Base-by-base conservation (phyloP, 768 basidiomycete species). In the Pulveroboletus sp. region DNA sequence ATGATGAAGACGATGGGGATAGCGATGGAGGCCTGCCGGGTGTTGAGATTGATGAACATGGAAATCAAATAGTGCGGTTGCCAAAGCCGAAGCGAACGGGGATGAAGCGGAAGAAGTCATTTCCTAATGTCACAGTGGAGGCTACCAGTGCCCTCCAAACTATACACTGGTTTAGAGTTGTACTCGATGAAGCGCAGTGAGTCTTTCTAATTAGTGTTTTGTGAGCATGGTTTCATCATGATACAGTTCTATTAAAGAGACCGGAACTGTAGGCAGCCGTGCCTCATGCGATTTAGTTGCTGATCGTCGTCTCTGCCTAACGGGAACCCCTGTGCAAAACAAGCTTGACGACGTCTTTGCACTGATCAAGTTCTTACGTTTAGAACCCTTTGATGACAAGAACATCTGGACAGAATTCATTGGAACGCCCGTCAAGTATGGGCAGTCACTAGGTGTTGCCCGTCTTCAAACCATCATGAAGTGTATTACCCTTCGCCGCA, bases 321-420 rank as follows among this genome's bases (percentile, higher is more conserved):
- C 94, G n/a, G 97, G 97, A 47, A 99, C 97, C 8, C 97, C 97
- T 1, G 93, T 99, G 32, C 97, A 99, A 72, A 99, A 99, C 76
- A 97, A 95, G 69, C 81, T 98, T 44, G 97, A 98, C 70, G 97
- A 99, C 63, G 87, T 99, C 42, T 98, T 87, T 68, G 97, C 97
- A 5, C 76, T 99, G 50, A 84, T 99, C 76, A 97, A 97, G 69
- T 98, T 99, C 71, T 71, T 99, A 46, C 87, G 94, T 19, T 68
- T 98, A 59, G 79, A 84, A 20, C 97, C 97, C 1, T 86, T 98
- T 57, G 90, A 97, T 62, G 93, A 97, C 67, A 94, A 94, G 70
- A 83, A 82, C 47, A 69, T 85, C 12, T 99, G 97, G 94, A 93
- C 87, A 20, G 89, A 94, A 61, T 91, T 80, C 66, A 90, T 99